Evolutionary conservation across 306 rosid species (phyloP), one percentile per base, ranked within the genome.

Genomic region (Abrus pulchellus): DNA sequence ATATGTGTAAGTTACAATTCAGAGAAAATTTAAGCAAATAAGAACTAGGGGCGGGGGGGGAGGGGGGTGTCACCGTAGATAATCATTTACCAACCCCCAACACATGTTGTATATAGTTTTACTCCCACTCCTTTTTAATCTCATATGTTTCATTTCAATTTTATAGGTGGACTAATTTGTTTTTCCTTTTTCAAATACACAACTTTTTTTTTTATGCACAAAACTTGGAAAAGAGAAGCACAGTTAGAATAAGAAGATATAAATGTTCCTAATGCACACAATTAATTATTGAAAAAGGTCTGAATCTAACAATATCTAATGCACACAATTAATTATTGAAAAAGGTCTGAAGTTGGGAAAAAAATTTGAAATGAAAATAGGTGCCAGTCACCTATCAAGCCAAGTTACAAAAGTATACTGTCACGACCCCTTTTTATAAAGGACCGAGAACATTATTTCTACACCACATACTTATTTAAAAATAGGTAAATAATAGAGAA

Each of bases 111-210:
- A 32, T 34, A 34, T 20, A 27, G 50, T 33, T 7, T 68, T 29
- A 10, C 45, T 29, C 11, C 60, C 57, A 44, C 8, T 67, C 73
- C 34, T 27, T 67, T 66, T 30, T 10, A 69, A 32, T 30, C 27
- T 47, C 40, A 8, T 32, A 41, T 48, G 60, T 47, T 32, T 30
- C 1, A 56, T 20, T 45, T 9, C 56, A 68, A 68, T 68, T 68
- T 64, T 28, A 13, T 45, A 3, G 54, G 43, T 47, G 28, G 11
- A 49, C 75, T 69, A 0, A 1, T 69, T 69, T 28, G 30, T 69
- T 69, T 43, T 69, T 48, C 8, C 59, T 30, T 69, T 69, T 69
- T 29, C 11, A 47, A 70, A 49, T 49, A 66, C 52, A 48, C 2
- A 33, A 20, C 10, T 5, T 44, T 8, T 44, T 44, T 28, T 69